Base-by-base conservation (phyloP, 257 asterid species). In the Haberlea rhodopensis region DNA sequence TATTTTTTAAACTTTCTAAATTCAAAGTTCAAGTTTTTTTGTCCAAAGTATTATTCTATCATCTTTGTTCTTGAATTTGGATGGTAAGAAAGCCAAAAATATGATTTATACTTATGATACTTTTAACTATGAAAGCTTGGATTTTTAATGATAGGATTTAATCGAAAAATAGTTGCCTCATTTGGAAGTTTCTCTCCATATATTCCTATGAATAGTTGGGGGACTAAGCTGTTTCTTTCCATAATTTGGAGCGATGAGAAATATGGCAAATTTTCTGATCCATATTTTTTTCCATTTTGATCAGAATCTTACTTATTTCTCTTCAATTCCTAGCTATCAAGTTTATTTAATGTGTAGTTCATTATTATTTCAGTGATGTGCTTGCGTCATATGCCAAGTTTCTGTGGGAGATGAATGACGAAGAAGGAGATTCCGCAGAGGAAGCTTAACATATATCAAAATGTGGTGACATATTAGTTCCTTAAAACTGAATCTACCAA, bases 371-470 rank as follows among this genome's bases (percentile, higher is more conserved):
- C 96, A 92, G 96, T 78, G 40, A 75, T 15, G 86, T 85, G 66
- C 88, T 89, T 34, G 99, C 85, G 6, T 87, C 96, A 45, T 84
- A 84, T 72, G 95, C 99, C 8, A 84, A 81, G 54, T 87, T 89
- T 79, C 89, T 89, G 23, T 92, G 99, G 99, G 95, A 90, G 63
- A 62, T 65, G 0, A 91, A 80, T 34, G 88, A 70, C 2, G 91
- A 84, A 2, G 83, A 81, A 31, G 72, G 34, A 15, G 62, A 7
- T 48, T 37, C 46, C n/a, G 29, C n/a, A 31, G 65, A 59, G 5
- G 74, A 59, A 68, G 71, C 70, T 6, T 65, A 76, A 37, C 46
- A 10, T n/a, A 2, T 37, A 2, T 37, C 46, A 8, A 10, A 37
- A 37, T 37, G 15, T 10, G 46, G 46, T 10, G 46, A 37, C 46